These are phyloP conservation scores for Aspergillus avenaceus DNA, from an alignment of 495 filamentous ascomycete species.

Conservation along the genomic window DNA sequence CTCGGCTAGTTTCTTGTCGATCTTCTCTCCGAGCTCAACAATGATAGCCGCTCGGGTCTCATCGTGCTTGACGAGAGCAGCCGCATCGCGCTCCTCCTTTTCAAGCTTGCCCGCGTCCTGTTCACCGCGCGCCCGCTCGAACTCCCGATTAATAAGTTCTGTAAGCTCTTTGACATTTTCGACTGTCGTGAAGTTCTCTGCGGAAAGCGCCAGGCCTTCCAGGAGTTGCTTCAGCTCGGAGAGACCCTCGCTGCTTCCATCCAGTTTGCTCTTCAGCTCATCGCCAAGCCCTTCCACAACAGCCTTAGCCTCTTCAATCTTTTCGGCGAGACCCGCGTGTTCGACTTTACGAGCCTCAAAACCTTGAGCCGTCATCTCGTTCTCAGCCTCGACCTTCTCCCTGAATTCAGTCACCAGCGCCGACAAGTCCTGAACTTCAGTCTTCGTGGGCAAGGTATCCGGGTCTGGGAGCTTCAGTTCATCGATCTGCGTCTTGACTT, in stretches of 20 bases:
- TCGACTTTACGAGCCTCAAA: constrained; percentile 74
- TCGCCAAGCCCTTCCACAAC: constrained; percentile 59
- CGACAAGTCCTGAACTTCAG: constrained; percentile 60
- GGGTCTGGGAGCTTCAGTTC: constrained; percentile 65
- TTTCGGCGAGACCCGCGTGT: constrained; percentile 53
- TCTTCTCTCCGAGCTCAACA: constrained; percentile 55
- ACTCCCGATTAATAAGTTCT: constrained; percentile 74
- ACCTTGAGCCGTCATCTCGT: constrained; percentile 68
- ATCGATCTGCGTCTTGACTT: constrained; percentile 71
- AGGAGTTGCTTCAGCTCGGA: constrained; percentile 56
- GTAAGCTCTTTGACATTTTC: constrained; percentile 74
- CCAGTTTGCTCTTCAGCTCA: constrained; percentile 60
- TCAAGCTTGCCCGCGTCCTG: constrained; percentile 68
- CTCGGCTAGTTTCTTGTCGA: constrained; percentile 75
- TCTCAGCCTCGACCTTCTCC: constrained; percentile 62
- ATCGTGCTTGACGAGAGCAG: constrained; percentile 64
- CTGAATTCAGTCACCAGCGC: constrained; percentile 67
- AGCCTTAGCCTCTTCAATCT: constrained; percentile 54
- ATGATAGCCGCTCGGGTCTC: constrained; percentile 55
- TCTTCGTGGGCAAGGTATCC: constrained; percentile 57
- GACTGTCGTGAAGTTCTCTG: constrained; percentile 53
- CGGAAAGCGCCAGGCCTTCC: constrained; percentile 56
- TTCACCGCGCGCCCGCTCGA: constrained; percentile 68
- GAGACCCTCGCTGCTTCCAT: constrained; percentile 52
- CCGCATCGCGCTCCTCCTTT: constrained; percentile 70